phyloP scores from a whole-genome alignment of 1,284 basidiomycete genomes.

The Sparassis latifolia region DNA sequence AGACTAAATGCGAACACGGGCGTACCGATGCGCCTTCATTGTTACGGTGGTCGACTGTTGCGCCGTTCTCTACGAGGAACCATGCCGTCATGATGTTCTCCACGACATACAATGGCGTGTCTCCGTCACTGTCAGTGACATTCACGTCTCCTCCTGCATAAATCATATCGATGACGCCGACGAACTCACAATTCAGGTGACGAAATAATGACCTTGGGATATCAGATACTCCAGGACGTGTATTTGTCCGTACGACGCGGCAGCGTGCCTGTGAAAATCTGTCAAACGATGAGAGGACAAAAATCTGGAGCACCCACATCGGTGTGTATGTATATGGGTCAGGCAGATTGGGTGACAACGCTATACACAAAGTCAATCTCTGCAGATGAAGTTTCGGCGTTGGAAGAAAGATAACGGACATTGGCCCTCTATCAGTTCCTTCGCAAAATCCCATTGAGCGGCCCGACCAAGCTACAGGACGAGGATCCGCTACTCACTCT shows the following conservation, averaged over 20 bases:
- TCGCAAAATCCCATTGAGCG: neutral
- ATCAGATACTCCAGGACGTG: slow-evolving; percentile 76
- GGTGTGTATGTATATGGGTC: slow-evolving; percentile 85
- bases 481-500: slow-evolving; percentile 18
- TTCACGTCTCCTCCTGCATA: slow-evolving; percentile 79
- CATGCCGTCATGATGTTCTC: slow-evolving; percentile 76
- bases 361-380: slow-evolving; percentile 29
- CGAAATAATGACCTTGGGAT: slow-evolving; percentile 43
- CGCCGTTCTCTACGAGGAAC: slow-evolving; percentile 80
- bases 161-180: neutral
- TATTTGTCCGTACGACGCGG: slow-evolving; percentile 84
- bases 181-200: slow-evolving; percentile 5
- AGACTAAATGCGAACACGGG: slow-evolving; percentile 20
- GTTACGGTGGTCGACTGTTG: slow-evolving; percentile 58
- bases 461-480: neutral
- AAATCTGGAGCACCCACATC: slow-evolving; percentile 43
- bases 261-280: slow-evolving; percentile 70
- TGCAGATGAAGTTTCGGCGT: neutral
- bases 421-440: slow-evolving; percentile 22
- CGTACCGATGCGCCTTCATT: slow-evolving; percentile 68
- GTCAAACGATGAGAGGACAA: neutral
- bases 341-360: slow-evolving; percentile 67
- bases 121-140: slow-evolving; percentile 79
- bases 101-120: slow-evolving; percentile 89
- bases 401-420: slow-evolving; percentile 12